Conservation (phyloP, 495 filamentous ascomycete species). For the Rusavskia elegans region DNA sequence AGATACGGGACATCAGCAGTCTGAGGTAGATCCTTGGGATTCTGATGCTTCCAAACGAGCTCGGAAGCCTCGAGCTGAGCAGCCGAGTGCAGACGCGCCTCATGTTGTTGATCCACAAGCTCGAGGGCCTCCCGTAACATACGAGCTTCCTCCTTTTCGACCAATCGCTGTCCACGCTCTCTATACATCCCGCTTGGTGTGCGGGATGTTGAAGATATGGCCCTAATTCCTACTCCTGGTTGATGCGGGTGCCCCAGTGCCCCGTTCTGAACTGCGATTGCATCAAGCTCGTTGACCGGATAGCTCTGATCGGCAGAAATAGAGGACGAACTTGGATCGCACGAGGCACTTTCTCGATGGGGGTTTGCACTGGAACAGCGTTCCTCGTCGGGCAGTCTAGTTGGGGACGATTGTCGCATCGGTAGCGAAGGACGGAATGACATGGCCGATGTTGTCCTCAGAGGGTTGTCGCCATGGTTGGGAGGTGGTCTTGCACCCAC, state of each 20-base stretch:
- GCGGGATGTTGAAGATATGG: conserved; percentile 26
- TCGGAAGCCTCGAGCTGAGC: conserved; percentile 79
- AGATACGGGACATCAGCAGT: conserved; percentile 43
- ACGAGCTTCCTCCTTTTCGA: conserved; percentile 73
- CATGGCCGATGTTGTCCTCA: conserved; percentile 32
- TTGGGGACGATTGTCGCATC: not conserved
- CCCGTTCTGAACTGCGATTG: conserved; percentile 21
- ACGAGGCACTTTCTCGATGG: conserved; percentile 29
- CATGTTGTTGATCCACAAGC: conserved; percentile 59
- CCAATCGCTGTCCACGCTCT: conserved; percentile 64
- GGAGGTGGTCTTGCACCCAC: conserved; percentile 69
- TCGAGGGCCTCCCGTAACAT: conserved; percentile 66
- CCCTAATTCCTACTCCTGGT: conserved; percentile 21
- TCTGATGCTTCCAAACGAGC: conserved; percentile 70
- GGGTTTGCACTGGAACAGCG: conserved; percentile 35
- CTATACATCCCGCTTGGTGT: conserved; percentile 45
- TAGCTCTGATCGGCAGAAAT: conserved; percentile 1
- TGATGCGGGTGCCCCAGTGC: conserved; percentile 30
- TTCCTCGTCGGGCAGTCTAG: conserved; percentile 19
- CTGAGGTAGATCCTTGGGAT: conserved; percentile 38
- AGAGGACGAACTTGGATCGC: not conserved
- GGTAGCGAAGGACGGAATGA: conserved; percentile 5
- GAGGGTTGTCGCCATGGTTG: conserved; percentile 20
- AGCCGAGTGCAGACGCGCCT: conserved; percentile 50
- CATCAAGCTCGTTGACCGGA: conserved; percentile 9